Percentiles rank a stretch among this genome's conserved stretches.
These are phyloP conservation scores for Megacollybia marginata DNA, from an alignment of 768 basidiomycete species.

Conservation along the genomic window DNA sequence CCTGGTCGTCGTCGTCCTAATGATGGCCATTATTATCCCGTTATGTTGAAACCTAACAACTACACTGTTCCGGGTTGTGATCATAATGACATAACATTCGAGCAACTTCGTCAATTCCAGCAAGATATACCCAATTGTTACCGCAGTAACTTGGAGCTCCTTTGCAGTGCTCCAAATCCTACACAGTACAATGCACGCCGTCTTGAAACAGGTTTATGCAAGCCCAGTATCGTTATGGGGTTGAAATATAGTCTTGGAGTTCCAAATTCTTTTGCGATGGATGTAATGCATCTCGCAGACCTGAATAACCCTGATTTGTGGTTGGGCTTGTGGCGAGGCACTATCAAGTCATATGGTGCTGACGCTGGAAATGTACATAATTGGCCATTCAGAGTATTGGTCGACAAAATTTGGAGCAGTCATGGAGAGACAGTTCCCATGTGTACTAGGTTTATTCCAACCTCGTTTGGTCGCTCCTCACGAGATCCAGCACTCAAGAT, in stretches of 20 bases:
- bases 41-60: constrained; percentile 17
- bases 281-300: no score
- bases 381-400: no score
- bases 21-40: constrained; percentile 25
- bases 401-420: no score
- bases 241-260: no score
- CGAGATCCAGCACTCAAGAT: constrained; percentile 25
- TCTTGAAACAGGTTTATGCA: no score
- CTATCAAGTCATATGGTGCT: constrained; percentile 18
- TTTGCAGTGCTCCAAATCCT: neutral
- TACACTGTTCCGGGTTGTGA: constrained; percentile 13
- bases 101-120: constrained; percentile 7
- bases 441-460: constrained; percentile 21
- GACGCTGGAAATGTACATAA: no score
- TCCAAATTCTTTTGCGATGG: constrained; percentile 3
- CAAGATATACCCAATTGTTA: neutral
- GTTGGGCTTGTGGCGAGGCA: no score
- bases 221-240: no score
- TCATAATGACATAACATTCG: constrained; percentile 11
- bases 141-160: neutral
- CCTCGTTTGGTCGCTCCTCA: constrained; percentile 23
- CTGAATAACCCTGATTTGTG: constrained; percentile 21
- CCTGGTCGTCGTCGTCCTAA: constrained; percentile 22
- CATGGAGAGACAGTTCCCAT: constrained; percentile 11
- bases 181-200: constrained; percentile 3